These are phyloP conservation scores for Lachnellula willkommii DNA, from an alignment of 2,329 filamentous ascomycete genomes.

Conservation along the genomic window DNA sequence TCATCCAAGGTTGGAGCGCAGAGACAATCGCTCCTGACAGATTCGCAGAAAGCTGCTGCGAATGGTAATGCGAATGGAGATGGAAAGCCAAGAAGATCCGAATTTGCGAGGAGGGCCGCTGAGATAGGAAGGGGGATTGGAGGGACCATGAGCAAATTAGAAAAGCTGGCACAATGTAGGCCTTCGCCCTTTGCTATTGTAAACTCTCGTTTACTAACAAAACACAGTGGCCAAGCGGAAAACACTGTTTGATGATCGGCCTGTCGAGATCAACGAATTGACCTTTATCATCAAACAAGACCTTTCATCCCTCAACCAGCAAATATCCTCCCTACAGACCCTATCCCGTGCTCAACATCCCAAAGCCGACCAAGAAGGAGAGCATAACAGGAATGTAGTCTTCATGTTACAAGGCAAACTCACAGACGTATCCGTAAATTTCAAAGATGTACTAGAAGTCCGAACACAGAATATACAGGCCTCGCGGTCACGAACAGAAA, in stretches of 20 bases:
- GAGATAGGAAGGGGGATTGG: conserved; percentile 90
- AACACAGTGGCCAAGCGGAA: conserved; percentile 80
- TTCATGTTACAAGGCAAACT: conserved; percentile 86
- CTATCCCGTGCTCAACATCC: conserved; percentile 75
- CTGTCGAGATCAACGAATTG: conserved; percentile 93
- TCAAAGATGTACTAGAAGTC: conserved; percentile 95
- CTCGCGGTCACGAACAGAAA: conserved; percentile 84
- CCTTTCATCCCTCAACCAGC: conserved; percentile 75
- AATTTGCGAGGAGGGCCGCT: conserved; percentile 87
- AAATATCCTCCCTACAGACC: conserved; percentile 77
- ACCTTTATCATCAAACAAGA: conserved; percentile 99
- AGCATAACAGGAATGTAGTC: conserved; percentile 97
- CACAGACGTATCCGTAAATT: conserved; percentile 87
- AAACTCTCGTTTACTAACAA: conserved; percentile 15
- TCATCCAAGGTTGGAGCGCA: conserved; percentile 73
- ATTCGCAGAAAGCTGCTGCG: conserved; percentile 62
- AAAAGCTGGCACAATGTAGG: conserved; percentile 80
- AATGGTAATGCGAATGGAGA: conserved; percentile 44
- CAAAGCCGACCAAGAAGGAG: conserved; percentile 72
- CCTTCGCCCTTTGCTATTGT: conserved; percentile 12
- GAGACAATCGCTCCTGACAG: conserved; percentile 71
- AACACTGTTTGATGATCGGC: conserved; percentile 93
- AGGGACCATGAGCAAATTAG: conserved; percentile 88
- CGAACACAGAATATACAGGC: conserved; percentile 98
- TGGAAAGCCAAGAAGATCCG: conserved; percentile 61